A percentile compares a stretch with the other conserved stretches of the same genome.
phyloP scores from a whole-genome alignment of 441 rosid species.

The Croton setiger region DNA sequence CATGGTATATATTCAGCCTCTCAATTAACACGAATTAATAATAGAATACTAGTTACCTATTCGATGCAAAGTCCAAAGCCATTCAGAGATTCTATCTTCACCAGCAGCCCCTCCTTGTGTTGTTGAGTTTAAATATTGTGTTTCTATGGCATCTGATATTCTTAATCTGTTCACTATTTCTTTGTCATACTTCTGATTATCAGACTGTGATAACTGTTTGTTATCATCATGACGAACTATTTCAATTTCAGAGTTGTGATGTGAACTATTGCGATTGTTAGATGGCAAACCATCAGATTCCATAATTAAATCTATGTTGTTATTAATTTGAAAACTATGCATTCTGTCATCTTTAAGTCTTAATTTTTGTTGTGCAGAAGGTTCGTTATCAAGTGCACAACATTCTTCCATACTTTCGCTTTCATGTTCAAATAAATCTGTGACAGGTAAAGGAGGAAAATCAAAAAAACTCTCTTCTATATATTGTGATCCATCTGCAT shows the following conservation, averaged over 20 bases:
- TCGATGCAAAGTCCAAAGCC: constrained; percentile 95
- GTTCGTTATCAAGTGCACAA: constrained; percentile 27
- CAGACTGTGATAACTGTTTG: constrained; percentile 39
- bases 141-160: constrained; percentile 61
- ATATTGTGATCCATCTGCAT: constrained; percentile 35
- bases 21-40: constrained; percentile 15
- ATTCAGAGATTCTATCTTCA: constrained; percentile 74
- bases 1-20: not conserved
- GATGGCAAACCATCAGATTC: constrained; percentile 52
- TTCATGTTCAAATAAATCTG: constrained; percentile 65
- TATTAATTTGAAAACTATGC: constrained; percentile 73
- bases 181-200: constrained; percentile 26
- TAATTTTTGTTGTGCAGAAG: constrained; percentile 32
- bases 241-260: constrained; percentile 58
- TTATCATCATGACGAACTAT: constrained; percentile 38
- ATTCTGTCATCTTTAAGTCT: constrained; percentile 43
- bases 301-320: constrained; percentile 70
- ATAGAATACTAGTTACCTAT: constrained; percentile 50
- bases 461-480: constrained; percentile 45
- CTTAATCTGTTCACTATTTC: constrained; percentile 53
- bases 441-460: constrained; percentile 69
- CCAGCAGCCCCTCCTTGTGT: constrained; percentile 40
- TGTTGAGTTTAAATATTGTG: constrained; percentile 43
- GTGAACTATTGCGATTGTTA: constrained; percentile 22
- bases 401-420: constrained; percentile 40